Evolutionary conservation across 139 green algal species (phyloP), one percentile per base, ranked within the genome.

Genomic region (Zygnema cylindricum): DNA sequence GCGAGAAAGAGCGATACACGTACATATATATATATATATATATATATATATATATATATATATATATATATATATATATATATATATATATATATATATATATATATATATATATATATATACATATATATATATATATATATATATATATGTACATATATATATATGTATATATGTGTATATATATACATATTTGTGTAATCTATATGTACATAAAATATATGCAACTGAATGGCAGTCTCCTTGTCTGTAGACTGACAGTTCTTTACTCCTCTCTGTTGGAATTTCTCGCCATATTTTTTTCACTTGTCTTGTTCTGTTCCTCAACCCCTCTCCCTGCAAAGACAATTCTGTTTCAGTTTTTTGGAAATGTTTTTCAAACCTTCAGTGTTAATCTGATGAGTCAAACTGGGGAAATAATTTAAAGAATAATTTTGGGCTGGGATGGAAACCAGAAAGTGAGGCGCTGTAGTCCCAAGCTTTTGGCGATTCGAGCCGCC

Each of bases 401-500:
- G n/a, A n/a, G n/a, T n/a, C n/a, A n/a, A n/a, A n/a, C n/a, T n/a
- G n/a, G n/a, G n/a, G n/a, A n/a, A n/a, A n/a, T n/a, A n/a, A n/a
- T n/a, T n/a, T n/a, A n/a, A n/a, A n/a, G n/a, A n/a, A n/a, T n/a
- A n/a, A n/a, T n/a, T n/a, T 30, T 30, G 57, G 57, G 57, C 30
- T 25, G 57, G 30, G 73, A 21, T 35, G 11, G 42, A 38, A 43
- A 42, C 0, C 83, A 92, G 22, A 83, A 83, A 25, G 77, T 93
- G 42, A 83, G 94, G 30, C 88, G 73, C 7, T 92, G 82, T 54
- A 71, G 49, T 35, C 89, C 89, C 23, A 93, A 91, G 69, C 32
- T 91, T 3, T 41, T 90, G 7, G 81, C 43, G 82, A 95, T 95
- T 30, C 88, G 90, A 23, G 33, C 32, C 0, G 90, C 90, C 21